phyloP scores from a whole-genome alignment of 768 basidiomycete species.

The Mycena leptocephala region DNA sequence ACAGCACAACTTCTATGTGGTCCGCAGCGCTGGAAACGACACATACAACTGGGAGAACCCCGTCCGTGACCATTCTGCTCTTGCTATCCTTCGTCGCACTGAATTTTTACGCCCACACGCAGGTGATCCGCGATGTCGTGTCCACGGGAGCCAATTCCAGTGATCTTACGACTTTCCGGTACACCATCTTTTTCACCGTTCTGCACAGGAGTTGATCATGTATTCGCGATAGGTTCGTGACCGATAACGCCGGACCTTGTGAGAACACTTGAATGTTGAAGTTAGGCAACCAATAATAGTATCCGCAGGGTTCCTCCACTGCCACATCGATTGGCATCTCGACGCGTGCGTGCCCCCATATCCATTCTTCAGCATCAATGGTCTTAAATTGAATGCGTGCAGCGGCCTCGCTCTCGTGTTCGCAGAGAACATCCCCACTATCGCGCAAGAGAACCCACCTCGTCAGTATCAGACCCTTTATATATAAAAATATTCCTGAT shows the following conservation, averaged over 20 bases:
- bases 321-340: conserved; percentile 52
- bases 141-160: background rate
- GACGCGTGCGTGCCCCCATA: conserved; percentile 38
- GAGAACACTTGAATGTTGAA: background rate
- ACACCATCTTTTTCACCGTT: too few species aligned
- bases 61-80: background rate
- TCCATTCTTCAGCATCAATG: background rate
- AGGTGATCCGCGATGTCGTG: conserved; percentile 25
- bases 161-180: conserved; percentile 20
- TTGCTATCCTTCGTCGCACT: too few species aligned
- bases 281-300: background rate
- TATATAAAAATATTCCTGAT: too few species aligned
- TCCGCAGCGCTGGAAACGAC: conserved; percentile 44
- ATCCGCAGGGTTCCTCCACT: conserved; percentile 54
- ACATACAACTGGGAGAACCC: conserved; percentile 18
- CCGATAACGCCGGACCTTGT: conserved; percentile 71
- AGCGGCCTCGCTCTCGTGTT: conserved; percentile 39
- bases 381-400: background rate
- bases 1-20: conserved; percentile 40
- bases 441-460: conserved; percentile 17
- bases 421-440: conserved; percentile 25
- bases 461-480: conserved; percentile 10
- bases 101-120: background rate
- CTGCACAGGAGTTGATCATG: too few species aligned
- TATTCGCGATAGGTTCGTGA: too few species aligned